Evolutionary conservation across 2,329 filamentous ascomycete species (phyloP), one percentile per base, ranked within the genome.

Genomic region (Phyllosticta citrichinensis): DNA sequence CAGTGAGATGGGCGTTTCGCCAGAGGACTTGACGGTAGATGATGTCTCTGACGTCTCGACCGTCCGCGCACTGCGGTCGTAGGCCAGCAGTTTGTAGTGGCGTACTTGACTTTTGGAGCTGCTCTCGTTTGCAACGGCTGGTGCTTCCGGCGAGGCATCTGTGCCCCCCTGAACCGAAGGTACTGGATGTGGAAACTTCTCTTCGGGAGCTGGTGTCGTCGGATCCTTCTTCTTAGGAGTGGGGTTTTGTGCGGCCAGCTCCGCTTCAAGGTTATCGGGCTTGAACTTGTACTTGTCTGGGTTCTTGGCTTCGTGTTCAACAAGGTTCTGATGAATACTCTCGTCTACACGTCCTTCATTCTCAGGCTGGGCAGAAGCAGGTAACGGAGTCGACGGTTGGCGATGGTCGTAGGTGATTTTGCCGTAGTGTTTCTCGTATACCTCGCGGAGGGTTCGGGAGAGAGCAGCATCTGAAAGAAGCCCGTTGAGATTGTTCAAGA

Each of bases 371-470:
- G 25, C 5, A 17, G 33, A 14, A 11, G 4, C 19, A 2, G 40
- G 17, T 3, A 47, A n/a, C 5, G 30, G n/a, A 33, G 57, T n/a
- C 25, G 30, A 25, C 14, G 40, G 40, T 27, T 61, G 59, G n/a
- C 58, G 58, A 33, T 61, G 59, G 35, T 51, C 40, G 17, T 54
- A 52, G 30, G 54, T 61, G 55, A 77, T 77, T 5, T 65, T 69
- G 20, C 76, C 76, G 62, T 77, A 79, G 10, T 64, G 62, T 47
- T 73, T 69, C 65, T 79, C 76, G 64, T 79, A 78, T 55, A 78
- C 76, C 20, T 66, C 67, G 47, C 70, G 69, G 20, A 79, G 68
- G 63, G 77, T 72, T 8, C 67, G 65, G 17, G 74, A 68, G 14
- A 79, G 67, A 5, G 66, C 65, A 55, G 67, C 67, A 55, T 75